phyloP scores from a whole-genome alignment of 768 basidiomycete species.

The Lyophyllum atratum region DNA sequence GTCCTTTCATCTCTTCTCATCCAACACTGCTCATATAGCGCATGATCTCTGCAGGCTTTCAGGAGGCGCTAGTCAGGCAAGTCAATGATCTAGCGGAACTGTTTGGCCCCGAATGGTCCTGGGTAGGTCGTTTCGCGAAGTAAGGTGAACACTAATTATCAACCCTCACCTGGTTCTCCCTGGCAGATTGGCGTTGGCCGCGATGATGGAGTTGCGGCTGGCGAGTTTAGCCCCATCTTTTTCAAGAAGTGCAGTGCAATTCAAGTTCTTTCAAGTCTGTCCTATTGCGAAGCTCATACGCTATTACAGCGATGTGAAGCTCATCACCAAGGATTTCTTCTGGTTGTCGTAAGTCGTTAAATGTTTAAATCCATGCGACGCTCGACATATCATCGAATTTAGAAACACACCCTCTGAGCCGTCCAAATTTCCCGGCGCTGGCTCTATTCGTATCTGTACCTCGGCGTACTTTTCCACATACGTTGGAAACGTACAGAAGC shows the following conservation, averaged over 20 bases:
- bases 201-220: conserved; percentile 54
- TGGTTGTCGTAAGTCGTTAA: conserved; percentile 55
- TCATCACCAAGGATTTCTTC: conserved; percentile 48
- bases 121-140: conserved; percentile 34
- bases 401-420: conserved; percentile 50
- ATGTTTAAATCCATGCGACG: too few species aligned
- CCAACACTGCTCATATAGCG: background rate
- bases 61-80: conserved; percentile 58
- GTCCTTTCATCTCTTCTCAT: background rate
- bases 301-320: conserved; percentile 25
- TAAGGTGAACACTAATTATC: background rate
- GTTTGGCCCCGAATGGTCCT: conserved; percentile 54
- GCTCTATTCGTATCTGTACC: conserved; percentile 51
- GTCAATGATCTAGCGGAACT: conserved; percentile 55
- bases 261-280: background rate
- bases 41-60: conserved; percentile 41
- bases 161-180: background rate
- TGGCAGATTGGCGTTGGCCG: conserved; percentile 60
- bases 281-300: conserved; percentile 19
- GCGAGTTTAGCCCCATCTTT: conserved; percentile 67
- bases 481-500: conserved; percentile 12
- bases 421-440: conserved; percentile 52
- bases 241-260: conserved; percentile 46
- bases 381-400: background rate
- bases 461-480: conserved; percentile 36